Evolutionary conservation across 192 early-diverging fungal species (phyloP), one percentile per base, ranked within the genome.

Genomic region (Umbelopsis isabellina): DNA sequence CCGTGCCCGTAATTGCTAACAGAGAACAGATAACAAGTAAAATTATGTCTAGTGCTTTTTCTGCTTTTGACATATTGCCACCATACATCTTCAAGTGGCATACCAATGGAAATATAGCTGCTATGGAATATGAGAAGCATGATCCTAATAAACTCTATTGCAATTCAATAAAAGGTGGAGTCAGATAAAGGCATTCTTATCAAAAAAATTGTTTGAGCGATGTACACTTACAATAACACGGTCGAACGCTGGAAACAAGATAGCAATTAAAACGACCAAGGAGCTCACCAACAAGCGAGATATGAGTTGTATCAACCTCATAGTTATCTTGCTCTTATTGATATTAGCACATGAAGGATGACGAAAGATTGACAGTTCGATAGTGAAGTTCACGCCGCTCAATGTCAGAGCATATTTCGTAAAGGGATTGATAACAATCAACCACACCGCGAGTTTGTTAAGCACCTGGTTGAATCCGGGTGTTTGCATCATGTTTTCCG

Each of bases 391-490:
- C n/a, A 92, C 80, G 20, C 90, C 90, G 11, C 84, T 88, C 53
- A 91, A 50, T 49, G 80, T 84, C 18, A 92, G 71, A 15, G 88
- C 87, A 69, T 90, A 92, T 69, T 92, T 92, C 23, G 91, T 88
- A 55, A 91, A 53, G 8, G 91, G 91, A 33, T 90, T 92, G 25
- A 92, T 68, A 6, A 87, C 88, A 35, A 91, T 81, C 6, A 92
- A 72, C 52, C 77, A 84, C 52, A 92, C 52, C 20, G 89, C 91
- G 5, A 88, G 44, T 25, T 76, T 49, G 33, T 84, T 91, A 15
- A 91, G 70, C 44, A 75, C 22, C 27, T 70, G 67, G 30, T 82
- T 80, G 69, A 83, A 91, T 3, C 78, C 79, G 5, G 86, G 79
- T 25, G 88, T 82, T 21, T 30, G 23, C n/a, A 90, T 82, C 15